Evolutionary conservation across 2,329 filamentous ascomycete genomes (phyloP).

Genomic region (Apiospora phragmitis): DNA sequence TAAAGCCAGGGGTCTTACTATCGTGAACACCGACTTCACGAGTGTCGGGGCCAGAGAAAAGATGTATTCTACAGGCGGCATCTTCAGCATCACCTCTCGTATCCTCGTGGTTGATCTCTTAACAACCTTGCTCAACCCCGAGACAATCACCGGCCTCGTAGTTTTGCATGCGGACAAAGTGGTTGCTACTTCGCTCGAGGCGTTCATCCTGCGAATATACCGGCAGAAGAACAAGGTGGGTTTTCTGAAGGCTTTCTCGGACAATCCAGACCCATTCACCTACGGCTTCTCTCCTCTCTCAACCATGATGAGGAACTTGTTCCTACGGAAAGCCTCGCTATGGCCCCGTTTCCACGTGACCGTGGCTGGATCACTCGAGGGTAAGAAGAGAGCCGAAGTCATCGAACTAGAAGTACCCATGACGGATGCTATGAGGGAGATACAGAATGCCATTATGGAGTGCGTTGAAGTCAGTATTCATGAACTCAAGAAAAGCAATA

Average conservation of each 20-base stretch:
- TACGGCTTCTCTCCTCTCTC: slow-evolving; percentile 85
- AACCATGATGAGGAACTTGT: slow-evolving; percentile 90
- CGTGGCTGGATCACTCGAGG: slow-evolving; percentile 86
- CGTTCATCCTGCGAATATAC: slow-evolving; percentile 92
- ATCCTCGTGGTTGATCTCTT: slow-evolving; percentile 93
- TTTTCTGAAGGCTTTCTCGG: slow-evolving; percentile 94
- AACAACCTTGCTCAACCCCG: slow-evolving; percentile 77
- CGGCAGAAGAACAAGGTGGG: slow-evolving; percentile 91
- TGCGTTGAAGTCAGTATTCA: slow-evolving; percentile 94
- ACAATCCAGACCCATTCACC: slow-evolving; percentile 88
- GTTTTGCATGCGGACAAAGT: slow-evolving; percentile 88
- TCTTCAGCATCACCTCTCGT: slow-evolving; percentile 93
- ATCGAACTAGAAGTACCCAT: slow-evolving; percentile 96
- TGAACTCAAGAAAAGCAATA: slow-evolving; percentile 89
- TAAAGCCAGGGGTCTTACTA: slow-evolving; percentile 79
- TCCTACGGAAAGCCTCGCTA: slow-evolving; percentile 82
- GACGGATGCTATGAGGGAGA: slow-evolving; percentile 90
- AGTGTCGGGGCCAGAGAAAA: slow-evolving; percentile 86
- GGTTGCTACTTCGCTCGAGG: slow-evolving; percentile 83
- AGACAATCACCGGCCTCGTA: slow-evolving; percentile 83
- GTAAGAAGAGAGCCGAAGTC: slow-evolving; percentile 90
- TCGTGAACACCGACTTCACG: slow-evolving; percentile 94
- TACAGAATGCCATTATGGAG: slow-evolving; percentile 92
- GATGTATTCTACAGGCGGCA: slow-evolving; percentile 85
- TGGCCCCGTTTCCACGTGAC: slow-evolving; percentile 94